Conservation (phyloP, 2,329 filamentous ascomycete genomes). For the Trichoderma brevicompactum region DNA sequence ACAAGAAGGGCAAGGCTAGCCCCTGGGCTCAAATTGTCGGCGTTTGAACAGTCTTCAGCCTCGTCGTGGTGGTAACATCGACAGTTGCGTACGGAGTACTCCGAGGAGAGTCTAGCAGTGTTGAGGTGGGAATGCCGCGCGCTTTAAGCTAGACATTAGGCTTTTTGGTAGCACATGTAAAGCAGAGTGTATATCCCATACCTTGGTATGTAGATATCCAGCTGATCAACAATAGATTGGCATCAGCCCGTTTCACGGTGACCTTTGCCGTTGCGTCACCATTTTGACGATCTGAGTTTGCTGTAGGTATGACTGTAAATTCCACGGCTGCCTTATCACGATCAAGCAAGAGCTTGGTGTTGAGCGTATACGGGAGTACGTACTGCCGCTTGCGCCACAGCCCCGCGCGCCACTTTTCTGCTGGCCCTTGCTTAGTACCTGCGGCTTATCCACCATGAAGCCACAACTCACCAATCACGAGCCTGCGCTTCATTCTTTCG, state of each 20-base stretch:
- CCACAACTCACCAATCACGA: slow-evolving; percentile 9
- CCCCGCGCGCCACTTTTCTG: slow-evolving; percentile 14
- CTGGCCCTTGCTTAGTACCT: neutral
- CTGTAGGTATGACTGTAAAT: neutral
- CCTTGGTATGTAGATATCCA: neutral
- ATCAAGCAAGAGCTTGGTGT: neutral
- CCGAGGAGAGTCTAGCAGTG: neutral
- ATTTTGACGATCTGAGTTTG: neutral
- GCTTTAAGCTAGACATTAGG: too few relatives aligned
- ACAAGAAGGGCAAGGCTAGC: neutral
- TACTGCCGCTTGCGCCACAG: slow-evolving; percentile 9
- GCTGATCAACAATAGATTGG: neutral
- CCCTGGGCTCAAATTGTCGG: slow-evolving; percentile 9
- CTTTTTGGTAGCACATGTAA: too few relatives aligned
- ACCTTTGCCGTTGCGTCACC: too few relatives aligned
- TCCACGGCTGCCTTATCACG: too few relatives aligned
- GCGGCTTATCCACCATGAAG: neutral
- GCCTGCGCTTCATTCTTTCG: neutral
- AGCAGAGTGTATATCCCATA: too few relatives aligned
- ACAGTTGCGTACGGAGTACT: neutral
- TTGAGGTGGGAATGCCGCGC: neutral
- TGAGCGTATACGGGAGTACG: neutral
- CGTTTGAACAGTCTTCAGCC: slow-evolving; percentile 13
- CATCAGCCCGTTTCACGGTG: neutral
- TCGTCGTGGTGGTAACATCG: neutral